Evolutionary conservation across 2,329 filamentous ascomycete genomes (phyloP).

Genomic region (Paraphoma chrysanthemicola): DNA sequence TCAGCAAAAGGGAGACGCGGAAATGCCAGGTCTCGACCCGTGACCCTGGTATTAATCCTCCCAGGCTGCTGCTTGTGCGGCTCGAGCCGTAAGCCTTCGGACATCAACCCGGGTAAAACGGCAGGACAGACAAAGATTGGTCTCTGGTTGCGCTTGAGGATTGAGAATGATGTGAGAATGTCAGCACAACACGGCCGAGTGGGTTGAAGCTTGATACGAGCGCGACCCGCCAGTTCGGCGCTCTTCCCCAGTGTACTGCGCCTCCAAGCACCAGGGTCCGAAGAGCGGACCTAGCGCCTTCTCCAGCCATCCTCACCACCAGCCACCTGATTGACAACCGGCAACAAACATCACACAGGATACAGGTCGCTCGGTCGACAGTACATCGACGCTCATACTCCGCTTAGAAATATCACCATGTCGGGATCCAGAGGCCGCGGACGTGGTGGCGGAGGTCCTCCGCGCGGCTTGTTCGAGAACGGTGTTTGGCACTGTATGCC

Average conservation of each 20-base stretch:
- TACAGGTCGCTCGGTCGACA: background rate
- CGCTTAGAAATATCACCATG: conserved; percentile 16
- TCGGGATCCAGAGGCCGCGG: conserved; percentile 19
- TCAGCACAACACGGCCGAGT: background rate
- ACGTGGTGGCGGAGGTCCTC: conserved; percentile 11
- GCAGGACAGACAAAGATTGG: background rate
- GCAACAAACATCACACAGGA: background rate
- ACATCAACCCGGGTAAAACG: conserved; percentile 3
- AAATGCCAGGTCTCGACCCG: background rate
- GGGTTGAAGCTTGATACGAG: background rate
- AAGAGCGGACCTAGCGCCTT: background rate
- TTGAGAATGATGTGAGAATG: background rate
- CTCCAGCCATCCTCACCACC: background rate
- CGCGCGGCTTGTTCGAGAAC: conserved; percentile 28
- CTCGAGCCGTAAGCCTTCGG: background rate
- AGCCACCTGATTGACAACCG: background rate
- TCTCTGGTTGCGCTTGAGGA: background rate
- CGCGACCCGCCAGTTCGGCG: conserved; percentile 3
- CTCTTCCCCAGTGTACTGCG: background rate
- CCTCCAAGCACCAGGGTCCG: background rate
- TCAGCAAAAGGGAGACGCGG: conserved; percentile 5
- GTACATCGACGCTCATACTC: background rate
- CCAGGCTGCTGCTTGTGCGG: background rate
- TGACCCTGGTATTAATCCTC: background rate
- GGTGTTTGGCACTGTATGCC: conserved; percentile 37